Evolutionary conservation across 2,329 filamentous ascomycete species (phyloP).

Genomic region (Calonectria hawksworthii): DNA sequence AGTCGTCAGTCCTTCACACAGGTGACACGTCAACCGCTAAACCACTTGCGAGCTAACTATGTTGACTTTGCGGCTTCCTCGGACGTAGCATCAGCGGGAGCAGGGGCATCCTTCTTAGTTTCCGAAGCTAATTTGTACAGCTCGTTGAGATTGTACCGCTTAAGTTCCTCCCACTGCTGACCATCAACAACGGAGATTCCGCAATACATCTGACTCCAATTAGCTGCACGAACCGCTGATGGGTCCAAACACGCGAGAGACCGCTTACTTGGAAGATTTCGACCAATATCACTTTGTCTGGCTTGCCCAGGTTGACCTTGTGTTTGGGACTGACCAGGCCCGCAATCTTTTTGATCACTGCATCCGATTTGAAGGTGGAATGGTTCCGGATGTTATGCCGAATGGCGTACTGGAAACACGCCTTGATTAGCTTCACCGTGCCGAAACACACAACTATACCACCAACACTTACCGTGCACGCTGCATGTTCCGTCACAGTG

Average conservation of each 20-base stretch:
- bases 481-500: conserved; percentile 36
- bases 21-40: conserved; percentile 25
- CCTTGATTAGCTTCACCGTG: conserved; percentile 31
- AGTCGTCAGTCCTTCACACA: conserved; percentile 23
- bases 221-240: conserved; percentile 34
- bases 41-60: conserved; percentile 31
- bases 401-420: conserved; percentile 79
- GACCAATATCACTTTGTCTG: conserved; percentile 83
- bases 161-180: conserved; percentile 78
- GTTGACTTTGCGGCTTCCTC: conserved; percentile 36
- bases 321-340: conserved; percentile 75
- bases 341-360: conserved; percentile 80
- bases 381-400: conserved; percentile 83
- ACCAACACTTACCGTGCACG: conserved; percentile 58
- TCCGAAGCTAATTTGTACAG: conserved; percentile 66
- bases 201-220: conserved; percentile 72
- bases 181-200: conserved; percentile 84
- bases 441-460: conserved; percentile 15
- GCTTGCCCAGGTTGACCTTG: conserved; percentile 82
- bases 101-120: conserved; percentile 35
- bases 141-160: conserved; percentile 83
- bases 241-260: conserved; percentile 36
- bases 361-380: conserved; percentile 75
- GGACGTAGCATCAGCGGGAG: neutral
- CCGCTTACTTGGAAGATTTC: conserved; percentile 81